Evolutionary conservation across 495 filamentous ascomycete genomes (phyloP).

Genomic region (Talaromyces adpressus): DNA sequence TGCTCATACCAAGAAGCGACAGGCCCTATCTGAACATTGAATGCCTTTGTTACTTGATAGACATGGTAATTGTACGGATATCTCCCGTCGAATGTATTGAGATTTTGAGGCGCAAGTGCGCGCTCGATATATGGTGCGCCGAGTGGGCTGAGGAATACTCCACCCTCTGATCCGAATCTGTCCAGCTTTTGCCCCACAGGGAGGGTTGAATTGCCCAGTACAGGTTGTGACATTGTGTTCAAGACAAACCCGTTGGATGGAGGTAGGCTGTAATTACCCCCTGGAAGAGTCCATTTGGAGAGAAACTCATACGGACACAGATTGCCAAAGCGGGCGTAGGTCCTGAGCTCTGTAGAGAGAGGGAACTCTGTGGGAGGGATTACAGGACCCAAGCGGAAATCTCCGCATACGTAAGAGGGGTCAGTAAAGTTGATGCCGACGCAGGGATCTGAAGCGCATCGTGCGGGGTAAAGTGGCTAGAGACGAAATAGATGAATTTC

Average conservation of each 20-base stretch:
- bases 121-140: slow-evolving; percentile 47
- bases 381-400: slow-evolving; percentile 43
- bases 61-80: slow-evolving; percentile 51
- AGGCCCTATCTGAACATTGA: slow-evolving; percentile 40
- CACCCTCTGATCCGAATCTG: slow-evolving; percentile 45
- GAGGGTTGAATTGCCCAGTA: slow-evolving; percentile 40
- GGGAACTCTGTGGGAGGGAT: slow-evolving; percentile 31
- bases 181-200: slow-evolving; percentile 42
- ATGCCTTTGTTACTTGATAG: slow-evolving; percentile 38
- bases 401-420: slow-evolving; percentile 40
- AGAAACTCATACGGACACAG: slow-evolving; percentile 45
- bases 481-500: too few relatives aligned
- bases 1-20: slow-evolving; percentile 53
- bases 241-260: slow-evolving; percentile 34
- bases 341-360: slow-evolving; percentile 25
- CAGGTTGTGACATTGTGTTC: slow-evolving; percentile 21
- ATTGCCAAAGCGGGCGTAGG: slow-evolving; percentile 41
- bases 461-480: background rate
- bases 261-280: slow-evolving; percentile 36
- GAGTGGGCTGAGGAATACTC: slow-evolving; percentile 36
- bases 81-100: slow-evolving; percentile 29
- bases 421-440: slow-evolving; percentile 29
- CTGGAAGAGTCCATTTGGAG: slow-evolving; percentile 28
- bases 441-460: slow-evolving; percentile 26
- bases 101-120: slow-evolving; percentile 43